phyloP scores from a whole-genome alignment of 768 basidiomycete species.

The Lenzites betulinus region DNA sequence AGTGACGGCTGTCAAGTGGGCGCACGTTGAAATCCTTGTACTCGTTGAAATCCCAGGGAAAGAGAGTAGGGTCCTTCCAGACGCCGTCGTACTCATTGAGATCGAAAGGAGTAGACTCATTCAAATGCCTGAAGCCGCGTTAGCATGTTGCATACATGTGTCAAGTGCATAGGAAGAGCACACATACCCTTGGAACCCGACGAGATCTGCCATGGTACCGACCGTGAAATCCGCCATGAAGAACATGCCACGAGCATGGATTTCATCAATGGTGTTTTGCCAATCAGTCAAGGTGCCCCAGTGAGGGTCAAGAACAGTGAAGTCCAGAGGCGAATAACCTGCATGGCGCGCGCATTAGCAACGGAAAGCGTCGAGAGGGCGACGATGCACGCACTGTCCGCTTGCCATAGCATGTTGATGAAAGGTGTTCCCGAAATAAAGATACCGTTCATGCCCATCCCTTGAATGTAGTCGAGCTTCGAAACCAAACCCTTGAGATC shows the following conservation, averaged over 20 bases:
- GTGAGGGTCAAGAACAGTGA: constrained; percentile 88
- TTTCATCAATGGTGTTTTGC: constrained; percentile 68
- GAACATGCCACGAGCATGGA: constrained; percentile 87
- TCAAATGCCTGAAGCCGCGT: constrained; percentile 58
- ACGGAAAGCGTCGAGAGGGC: neutral
- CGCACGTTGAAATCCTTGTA: constrained; percentile 81
- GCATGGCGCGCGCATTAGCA: neutral
- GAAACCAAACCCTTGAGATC: constrained; percentile 78
- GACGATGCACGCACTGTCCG: constrained; percentile 71
- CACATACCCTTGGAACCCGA: constrained; percentile 83
- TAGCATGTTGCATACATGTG: constrained; percentile 8
- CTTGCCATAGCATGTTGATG: constrained; percentile 96
- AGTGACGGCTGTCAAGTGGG: neutral
- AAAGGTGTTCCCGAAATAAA: constrained; percentile 94
- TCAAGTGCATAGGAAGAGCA: neutral
- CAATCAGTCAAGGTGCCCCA: constrained; percentile 87
- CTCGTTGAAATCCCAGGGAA: constrained; percentile 84
- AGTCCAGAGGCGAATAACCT: constrained; percentile 95
- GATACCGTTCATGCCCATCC: constrained; percentile 83
- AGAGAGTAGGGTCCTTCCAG: constrained; percentile 75
- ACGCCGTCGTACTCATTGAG: constrained; percentile 69
- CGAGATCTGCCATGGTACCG: constrained; percentile 86
- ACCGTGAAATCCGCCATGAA: constrained; percentile 93
- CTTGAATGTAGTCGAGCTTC: constrained; percentile 83
- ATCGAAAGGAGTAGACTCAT: constrained; percentile 77